Evolutionary conservation across 257 asterid genomes (phyloP), one percentile per base, ranked within the genome.

Genomic region (Fraxinus excelsior): DNA sequence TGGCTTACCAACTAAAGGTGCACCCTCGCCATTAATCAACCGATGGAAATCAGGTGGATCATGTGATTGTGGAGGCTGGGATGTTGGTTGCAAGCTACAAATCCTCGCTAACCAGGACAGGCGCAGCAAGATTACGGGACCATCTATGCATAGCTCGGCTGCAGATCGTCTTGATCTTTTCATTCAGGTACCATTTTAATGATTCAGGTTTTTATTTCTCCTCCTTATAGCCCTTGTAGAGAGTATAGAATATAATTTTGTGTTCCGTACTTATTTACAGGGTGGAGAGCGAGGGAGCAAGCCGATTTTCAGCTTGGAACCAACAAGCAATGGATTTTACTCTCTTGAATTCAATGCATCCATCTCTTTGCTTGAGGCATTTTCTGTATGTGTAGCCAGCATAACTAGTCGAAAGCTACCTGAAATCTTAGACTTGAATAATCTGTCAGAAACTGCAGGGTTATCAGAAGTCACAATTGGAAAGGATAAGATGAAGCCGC

Each of bases 51-150:
- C 92, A 46, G 89, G 95, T 51, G 99, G 98, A 81, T 79, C 78
- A 4, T 96, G 99, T 81, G 99, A 96, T 82, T 96, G 99, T 82
- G 99, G 97, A 78, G 99, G 99, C 28, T 96, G 99, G 99, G 99
- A 96, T 75, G 84, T 89, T 2, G 99, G 99, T 76, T 96, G 99
- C 94, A 90, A 89, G 88, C 88, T 96, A 64, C 87, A 85, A 68
- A 70, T 96, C 67, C 97, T 96, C 21, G 34, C 83, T 32, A 86
- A 89, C 74, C 51, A 77, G 58, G 78, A 84, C 31, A 82, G 83
- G 77, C 75, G 44, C 68, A 37, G 81, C 79, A 82, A 70, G 58
- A 71, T n/a, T 42, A 42, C 56, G 31, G 82, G 67, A 73, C 80
- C 79, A 37, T 74, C 83, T 32, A 51, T 46, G 56, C 58, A 72